Conservation (phyloP, 345 rosid genomes). For the Durio zibethinus region DNA sequence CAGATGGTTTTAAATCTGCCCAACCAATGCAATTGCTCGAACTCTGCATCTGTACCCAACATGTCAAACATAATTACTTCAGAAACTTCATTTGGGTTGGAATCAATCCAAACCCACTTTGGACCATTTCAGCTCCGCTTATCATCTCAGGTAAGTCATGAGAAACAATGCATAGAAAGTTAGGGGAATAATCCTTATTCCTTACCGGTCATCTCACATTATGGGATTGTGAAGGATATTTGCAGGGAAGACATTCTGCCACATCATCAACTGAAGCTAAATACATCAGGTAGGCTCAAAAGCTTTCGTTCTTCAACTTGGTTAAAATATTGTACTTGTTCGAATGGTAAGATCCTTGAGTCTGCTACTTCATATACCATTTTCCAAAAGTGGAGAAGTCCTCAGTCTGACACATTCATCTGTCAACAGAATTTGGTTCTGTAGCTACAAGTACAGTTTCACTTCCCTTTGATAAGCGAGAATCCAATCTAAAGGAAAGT, state of each 20-base stretch:
- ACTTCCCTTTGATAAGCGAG: conserved; percentile 28
- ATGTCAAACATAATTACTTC: conserved; percentile 40
- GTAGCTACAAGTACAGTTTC: conserved; percentile 20
- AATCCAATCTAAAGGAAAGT: conserved; percentile 23
- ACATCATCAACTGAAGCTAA: conserved; percentile 40
- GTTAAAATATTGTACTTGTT: not conserved
- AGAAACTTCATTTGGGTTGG: conserved; percentile 45
- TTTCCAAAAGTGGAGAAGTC: not conserved
- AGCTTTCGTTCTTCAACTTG: not conserved
- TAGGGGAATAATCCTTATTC: not conserved
- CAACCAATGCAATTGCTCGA: conserved; percentile 34
- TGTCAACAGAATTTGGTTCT: conserved; percentile 25
- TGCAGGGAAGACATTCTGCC: conserved; percentile 41
- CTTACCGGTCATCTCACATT: conserved; percentile 19
- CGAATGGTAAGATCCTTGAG: not conserved
- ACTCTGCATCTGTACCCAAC: conserved; percentile 31
- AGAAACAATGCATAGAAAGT: not conserved
- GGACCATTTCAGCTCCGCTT: conserved; percentile 41
- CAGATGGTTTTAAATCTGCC: conserved; percentile 33
- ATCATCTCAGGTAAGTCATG: conserved; percentile 43
- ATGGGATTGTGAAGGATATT: conserved; percentile 40
- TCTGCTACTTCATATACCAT: not conserved
- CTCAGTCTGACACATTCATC: not conserved
- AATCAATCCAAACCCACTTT: conserved; percentile 51
- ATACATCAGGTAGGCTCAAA: conserved; percentile 35